A percentile compares a stretch with the other conserved stretches of the same genome.
Evolutionary conservation across 306 rosid species (phyloP).

Genomic region (Inga oerstediana): DNA sequence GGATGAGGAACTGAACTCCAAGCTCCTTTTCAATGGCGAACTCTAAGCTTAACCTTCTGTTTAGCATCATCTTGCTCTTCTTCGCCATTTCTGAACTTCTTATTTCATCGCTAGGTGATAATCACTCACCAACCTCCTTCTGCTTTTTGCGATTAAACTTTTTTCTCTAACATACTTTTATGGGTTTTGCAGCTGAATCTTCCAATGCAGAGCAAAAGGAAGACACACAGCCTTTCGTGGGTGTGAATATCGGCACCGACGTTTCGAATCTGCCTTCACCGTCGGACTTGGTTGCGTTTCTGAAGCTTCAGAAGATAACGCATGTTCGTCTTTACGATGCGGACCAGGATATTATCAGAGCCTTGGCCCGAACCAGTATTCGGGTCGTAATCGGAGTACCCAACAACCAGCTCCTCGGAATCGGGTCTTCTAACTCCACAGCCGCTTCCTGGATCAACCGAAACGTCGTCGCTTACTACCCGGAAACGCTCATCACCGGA

Average conservation of each 20-base stretch:
- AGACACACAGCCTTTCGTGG: conserved; percentile 65
- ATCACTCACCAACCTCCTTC: background rate
- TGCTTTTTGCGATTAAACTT: background rate
- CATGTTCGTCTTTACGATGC: conserved; percentile 88
- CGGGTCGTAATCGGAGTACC: conserved; percentile 80
- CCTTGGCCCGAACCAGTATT: conserved; percentile 65
- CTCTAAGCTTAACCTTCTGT: conserved; percentile 40
- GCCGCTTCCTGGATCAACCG: conserved; percentile 87
- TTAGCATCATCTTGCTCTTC: conserved; percentile 35
- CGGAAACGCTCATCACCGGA: conserved; percentile 67
- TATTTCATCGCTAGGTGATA: conserved; percentile 44
- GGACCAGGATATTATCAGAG: conserved; percentile 66
- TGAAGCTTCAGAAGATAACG: conserved; percentile 66
- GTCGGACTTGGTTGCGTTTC: conserved; percentile 60
- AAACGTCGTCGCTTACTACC: conserved; percentile 78
- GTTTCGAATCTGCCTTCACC: conserved; percentile 61
- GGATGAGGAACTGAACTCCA: conserved; percentile 55
- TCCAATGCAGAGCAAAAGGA: conserved; percentile 19
- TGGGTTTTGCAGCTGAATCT: conserved; percentile 43
- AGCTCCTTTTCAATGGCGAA: conserved; percentile 61
- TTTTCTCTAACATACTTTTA: background rate
- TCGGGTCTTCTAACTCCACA: conserved; percentile 88
- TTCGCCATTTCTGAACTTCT: background rate
- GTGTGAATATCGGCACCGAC: conserved; percentile 85
- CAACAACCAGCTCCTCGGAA: conserved; percentile 85